Base-by-base conservation (phyloP, 805 yeast species). In the Wickerhamomyces subpelliculosus region DNA sequence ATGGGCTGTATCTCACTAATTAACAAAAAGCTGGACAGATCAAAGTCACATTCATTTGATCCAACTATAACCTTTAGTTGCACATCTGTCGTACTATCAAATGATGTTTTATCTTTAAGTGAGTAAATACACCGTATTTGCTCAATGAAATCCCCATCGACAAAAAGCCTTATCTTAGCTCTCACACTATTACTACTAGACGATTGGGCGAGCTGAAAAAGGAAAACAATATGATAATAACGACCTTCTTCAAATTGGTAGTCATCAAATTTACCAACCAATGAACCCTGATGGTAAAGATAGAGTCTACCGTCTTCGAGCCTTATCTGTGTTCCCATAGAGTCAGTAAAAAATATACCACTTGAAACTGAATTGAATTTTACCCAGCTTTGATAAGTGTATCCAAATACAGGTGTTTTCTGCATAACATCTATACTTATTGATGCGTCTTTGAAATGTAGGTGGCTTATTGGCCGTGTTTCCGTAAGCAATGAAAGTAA, bases 1-100 rank as follows among this genome's bases (percentile, higher is more conserved):
- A 57, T 54, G 0, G 70, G 54, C 24, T 67, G 58, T 2, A 57
- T 45, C 3, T 48, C 55, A 31, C 62, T 62, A 13, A 75, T 45
- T 0, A 77, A 43, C 11, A 67, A 43, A 2, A 75, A 46, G 41
- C 65, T 74, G 1, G 51, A 37, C 3, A 53, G 17, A 20, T 37
- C 35, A 17, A 52, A 18, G 23, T 47, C 47, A 16, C 46, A 34
- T 3, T 19, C 21, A 18, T 35, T 26, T 0, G 50, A 44, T 2
- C 57, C 56, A 17, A 50, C 18, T 3, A 41, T 28, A 7, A 34
- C 32, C 17, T 17, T n/a, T n/a, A n/a, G n/a, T n/a, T n/a, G n/a
- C n/a, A n/a, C 10, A 2, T 13, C 27, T 5, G 17, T 24, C 17
- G 18, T 14, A 14, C 9, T 12, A 6, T 33, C 37, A 17, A 39